These are phyloP conservation scores for Sphaerulina populicola DNA, from an alignment of 2,329 filamentous ascomycete species.

Conservation along the genomic window DNA sequence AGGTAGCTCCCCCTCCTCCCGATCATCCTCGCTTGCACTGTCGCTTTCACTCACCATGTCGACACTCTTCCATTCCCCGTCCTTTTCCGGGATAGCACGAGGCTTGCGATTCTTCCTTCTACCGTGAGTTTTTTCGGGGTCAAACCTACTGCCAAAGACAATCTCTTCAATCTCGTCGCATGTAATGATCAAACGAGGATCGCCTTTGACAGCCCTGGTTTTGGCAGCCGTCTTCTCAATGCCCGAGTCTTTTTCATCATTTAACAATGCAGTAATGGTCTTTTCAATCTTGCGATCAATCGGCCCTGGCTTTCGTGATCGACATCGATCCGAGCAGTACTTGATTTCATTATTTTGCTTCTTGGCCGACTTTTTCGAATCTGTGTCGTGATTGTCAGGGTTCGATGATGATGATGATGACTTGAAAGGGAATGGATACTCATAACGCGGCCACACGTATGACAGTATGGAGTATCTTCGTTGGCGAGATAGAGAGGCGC, in stretches of 20 bases:
- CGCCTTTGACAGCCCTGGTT: conserved; percentile 42
- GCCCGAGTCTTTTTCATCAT: conserved; percentile 30
- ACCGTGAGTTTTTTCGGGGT: conserved; percentile 41
- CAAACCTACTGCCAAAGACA: conserved; percentile 43
- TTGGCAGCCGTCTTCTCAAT: conserved; percentile 29
- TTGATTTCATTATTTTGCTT: conserved; percentile 37
- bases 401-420: too few relatives aligned
- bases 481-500: conserved; percentile 43
- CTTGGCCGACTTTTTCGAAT: conserved; percentile 19
- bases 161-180: conserved; percentile 45
- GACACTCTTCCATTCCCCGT: conserved; percentile 37
- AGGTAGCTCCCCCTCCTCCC: neutral
- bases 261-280: conserved; percentile 40
- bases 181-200: conserved; percentile 43
- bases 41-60: conserved; percentile 35
- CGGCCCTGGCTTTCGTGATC: conserved; percentile 38
- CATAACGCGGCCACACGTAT: conserved; percentile 51
- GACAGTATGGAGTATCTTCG: conserved; percentile 48
- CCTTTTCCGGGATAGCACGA: conserved; percentile 34
- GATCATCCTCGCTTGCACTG: conserved; percentile 3
- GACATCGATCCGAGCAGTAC: conserved; percentile 52
- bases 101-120: conserved; percentile 41
- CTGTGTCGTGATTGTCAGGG: neutral
- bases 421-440: conserved; percentile 25
- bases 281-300: conserved; percentile 47